Conservation (phyloP, 2,329 filamentous ascomycete genomes). For the Fulvia fulva region DNA sequence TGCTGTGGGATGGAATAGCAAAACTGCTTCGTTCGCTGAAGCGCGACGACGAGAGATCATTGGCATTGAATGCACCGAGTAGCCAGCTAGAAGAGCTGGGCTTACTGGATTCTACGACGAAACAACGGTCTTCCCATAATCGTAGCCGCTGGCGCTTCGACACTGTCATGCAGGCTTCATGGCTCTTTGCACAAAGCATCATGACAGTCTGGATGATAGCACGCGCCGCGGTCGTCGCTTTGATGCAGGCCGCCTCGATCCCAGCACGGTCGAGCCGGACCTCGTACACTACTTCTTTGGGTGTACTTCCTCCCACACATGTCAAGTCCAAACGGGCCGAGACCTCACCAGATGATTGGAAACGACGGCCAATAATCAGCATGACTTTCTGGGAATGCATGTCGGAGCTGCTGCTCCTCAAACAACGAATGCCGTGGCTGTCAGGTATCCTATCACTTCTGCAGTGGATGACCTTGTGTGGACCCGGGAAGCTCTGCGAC, state of each 20-base stretch:
- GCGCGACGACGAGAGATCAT: constrained; percentile 25
- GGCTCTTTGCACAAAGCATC: constrained; percentile 15
- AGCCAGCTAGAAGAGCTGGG: constrained; percentile 56
- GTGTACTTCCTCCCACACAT: neutral
- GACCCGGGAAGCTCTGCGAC: constrained; percentile 70
- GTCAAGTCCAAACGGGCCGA: neutral
- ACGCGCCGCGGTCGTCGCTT: constrained; percentile 61
- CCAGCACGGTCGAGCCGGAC: constrained; percentile 48
- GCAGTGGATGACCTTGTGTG: constrained; percentile 68
- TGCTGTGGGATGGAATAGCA: constrained; percentile 78
- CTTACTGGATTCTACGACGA: constrained; percentile 43
- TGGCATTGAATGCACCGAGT: constrained; percentile 20
- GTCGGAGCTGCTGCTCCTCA: constrained; percentile 68
- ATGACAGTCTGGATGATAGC: constrained; percentile 47
- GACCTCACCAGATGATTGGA: neutral
- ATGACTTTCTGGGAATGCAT: constrained; percentile 75
- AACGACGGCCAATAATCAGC: constrained; percentile 58
- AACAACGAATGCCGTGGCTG: constrained; percentile 86
- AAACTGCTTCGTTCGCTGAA: constrained; percentile 56
- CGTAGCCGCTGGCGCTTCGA: constrained; percentile 15
- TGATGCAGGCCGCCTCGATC: constrained; percentile 65
- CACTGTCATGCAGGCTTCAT: constrained; percentile 14
- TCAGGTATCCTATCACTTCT: constrained; percentile 68
- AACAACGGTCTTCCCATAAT: neutral
- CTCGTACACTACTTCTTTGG: constrained; percentile 15